Percentiles rank a stretch among this genome's conserved stretches.
These are phyloP conservation scores for Capsella rubella DNA, from an alignment of 441 rosid genomes.

Conservation along the genomic window DNA sequence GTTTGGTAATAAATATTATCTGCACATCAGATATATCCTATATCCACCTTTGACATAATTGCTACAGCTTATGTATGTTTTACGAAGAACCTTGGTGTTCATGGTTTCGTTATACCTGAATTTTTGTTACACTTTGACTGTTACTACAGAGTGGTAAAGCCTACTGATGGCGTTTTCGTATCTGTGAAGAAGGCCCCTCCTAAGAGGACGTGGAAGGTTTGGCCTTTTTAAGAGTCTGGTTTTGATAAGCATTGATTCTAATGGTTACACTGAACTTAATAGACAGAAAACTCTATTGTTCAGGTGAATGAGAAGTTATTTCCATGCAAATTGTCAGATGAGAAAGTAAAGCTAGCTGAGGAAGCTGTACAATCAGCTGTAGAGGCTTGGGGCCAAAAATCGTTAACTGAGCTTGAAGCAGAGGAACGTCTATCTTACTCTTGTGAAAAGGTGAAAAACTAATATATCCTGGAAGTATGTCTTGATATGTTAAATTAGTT, in stretches of 20 bases:
- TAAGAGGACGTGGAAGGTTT: constrained; percentile 93
- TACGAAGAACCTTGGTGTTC: constrained; percentile 18
- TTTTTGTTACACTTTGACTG: constrained; percentile 15
- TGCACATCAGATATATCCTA: constrained; percentile 23
- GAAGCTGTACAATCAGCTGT: constrained; percentile 88
- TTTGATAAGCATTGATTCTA: constrained; percentile 26
- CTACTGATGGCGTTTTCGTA: constrained; percentile 78
- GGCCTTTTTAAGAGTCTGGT: constrained; percentile 23
- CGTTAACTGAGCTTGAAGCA: constrained; percentile 92
- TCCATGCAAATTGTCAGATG: constrained; percentile 79
- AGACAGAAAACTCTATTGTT: constrained; percentile 21
- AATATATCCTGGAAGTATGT: constrained; percentile 2
- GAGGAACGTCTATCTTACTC: constrained; percentile 95
- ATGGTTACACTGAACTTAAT: constrained; percentile 29
- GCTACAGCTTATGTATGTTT: constrained; percentile 11
- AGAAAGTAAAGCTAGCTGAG: constrained; percentile 76
- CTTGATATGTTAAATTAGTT: neutral
- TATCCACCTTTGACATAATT: neutral
- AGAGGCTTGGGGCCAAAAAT: constrained; percentile 86
- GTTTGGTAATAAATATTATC: constrained; percentile 20
- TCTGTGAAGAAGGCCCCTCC: constrained; percentile 91
- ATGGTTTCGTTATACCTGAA: constrained; percentile 28
- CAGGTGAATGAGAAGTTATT: constrained; percentile 91
- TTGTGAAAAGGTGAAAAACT: constrained; percentile 84
- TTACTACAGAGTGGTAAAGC: constrained; percentile 76